Evolutionary conservation across 805 yeast species (phyloP).

Genomic region (Blastobotrys americana): DNA sequence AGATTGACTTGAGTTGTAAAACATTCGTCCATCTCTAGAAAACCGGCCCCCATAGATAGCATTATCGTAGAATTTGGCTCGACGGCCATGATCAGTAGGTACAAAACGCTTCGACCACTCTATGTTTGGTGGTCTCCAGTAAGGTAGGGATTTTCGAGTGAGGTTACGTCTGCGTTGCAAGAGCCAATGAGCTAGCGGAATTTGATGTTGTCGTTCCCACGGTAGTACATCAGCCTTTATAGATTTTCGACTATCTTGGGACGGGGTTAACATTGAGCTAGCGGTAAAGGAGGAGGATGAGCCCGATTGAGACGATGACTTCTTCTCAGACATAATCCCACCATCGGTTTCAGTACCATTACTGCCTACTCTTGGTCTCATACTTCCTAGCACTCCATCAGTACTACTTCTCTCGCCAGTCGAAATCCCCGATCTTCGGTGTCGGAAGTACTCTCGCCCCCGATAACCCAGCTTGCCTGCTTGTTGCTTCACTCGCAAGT

Average conservation of each 20-base stretch:
- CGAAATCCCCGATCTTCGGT: too few species aligned
- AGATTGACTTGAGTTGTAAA: slow-evolving; percentile 23
- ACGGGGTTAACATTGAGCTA: too few species aligned
- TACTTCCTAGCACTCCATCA: too few species aligned
- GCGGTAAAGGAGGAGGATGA: neutral
- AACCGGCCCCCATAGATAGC: slow-evolving; percentile 27
- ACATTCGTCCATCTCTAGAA: slow-evolving; percentile 24
- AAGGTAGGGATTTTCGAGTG: slow-evolving; percentile 2
- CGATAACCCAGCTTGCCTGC: neutral
- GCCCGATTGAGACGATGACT: slow-evolving; percentile 12
- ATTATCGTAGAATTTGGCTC: slow-evolving; percentile 7
- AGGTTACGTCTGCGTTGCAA: slow-evolving; percentile 12
- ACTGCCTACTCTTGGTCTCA: slow-evolving; percentile 2
- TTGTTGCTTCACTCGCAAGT: neutral
- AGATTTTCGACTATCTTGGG: neutral
- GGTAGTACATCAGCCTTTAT: neutral
- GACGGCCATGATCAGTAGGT: slow-evolving; percentile 13
- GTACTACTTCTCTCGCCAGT: too few species aligned
- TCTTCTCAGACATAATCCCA: slow-evolving; percentile 1
- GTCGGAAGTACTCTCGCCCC: neutral
- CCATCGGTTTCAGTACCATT: slow-evolving; percentile 9
- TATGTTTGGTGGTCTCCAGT: slow-evolving; percentile 10
- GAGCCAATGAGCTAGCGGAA: slow-evolving; percentile 7
- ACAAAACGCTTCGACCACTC: slow-evolving; percentile 8
- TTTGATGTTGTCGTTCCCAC: slow-evolving; percentile 4